A percentile compares a stretch with the other conserved stretches of the same genome.
Conservation (phyloP, 345 rosid genomes). For the Populus euphratica region DNA sequence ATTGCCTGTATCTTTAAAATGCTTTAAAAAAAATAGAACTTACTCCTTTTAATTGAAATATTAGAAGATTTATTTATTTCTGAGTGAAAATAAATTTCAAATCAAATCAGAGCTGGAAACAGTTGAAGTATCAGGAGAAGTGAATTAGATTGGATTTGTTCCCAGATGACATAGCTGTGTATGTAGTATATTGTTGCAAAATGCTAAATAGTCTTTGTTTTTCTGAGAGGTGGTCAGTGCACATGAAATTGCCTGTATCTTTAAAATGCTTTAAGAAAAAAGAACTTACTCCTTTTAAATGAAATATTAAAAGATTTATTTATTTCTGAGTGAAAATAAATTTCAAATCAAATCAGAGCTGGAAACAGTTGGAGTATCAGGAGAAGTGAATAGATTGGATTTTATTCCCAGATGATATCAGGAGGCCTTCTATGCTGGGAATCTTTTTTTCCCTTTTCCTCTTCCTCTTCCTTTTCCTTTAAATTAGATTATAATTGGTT, state of each 20-base stretch:
- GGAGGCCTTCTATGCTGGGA: background rate
- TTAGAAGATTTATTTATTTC: background rate
- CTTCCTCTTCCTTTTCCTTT: no score
- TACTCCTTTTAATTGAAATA: background rate
- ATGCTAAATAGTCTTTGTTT: background rate
- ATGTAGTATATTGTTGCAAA: background rate
- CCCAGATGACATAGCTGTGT: background rate
- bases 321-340: constrained; percentile 4
- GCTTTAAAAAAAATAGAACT: background rate
- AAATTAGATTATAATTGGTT: background rate
- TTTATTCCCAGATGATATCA: background rate
- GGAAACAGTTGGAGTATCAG: background rate
- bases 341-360: constrained; percentile 2
- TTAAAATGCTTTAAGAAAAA: background rate
- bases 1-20: background rate
- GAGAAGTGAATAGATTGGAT: background rate
- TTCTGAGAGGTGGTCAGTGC: background rate
- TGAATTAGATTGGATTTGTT: background rate
- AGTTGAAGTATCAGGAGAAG: background rate
- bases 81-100: constrained; percentile 7
- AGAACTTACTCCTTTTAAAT: background rate
- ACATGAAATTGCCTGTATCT: constrained; percentile 5
- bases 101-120: background rate
- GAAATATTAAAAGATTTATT: background rate
- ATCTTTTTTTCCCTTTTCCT: background rate